Evolutionary conservation across 495 filamentous ascomycete species (phyloP), one percentile per base, ranked within the genome.

Genomic region (Elasticomyces elasticus): DNA sequence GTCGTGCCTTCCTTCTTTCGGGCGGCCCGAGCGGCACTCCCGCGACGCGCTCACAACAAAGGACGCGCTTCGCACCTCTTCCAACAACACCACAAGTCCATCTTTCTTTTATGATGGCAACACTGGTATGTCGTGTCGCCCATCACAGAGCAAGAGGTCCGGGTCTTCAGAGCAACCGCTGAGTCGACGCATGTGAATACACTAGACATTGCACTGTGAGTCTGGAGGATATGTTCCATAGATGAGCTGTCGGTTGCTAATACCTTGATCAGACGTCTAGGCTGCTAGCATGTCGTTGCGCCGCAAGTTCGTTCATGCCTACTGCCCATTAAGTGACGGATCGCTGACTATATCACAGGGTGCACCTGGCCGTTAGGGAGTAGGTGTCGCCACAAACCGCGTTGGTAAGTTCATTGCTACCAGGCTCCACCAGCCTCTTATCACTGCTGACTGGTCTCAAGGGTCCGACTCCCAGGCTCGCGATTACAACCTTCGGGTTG

Each of bases 161-260:
- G 40, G 40, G 40, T 43, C 40, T 22, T 43, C 40, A 43, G 40
- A 43, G 40, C 40, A 43, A 43, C 40, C 40, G 40, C 40, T 43
- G 12, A n/a, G n/a, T 17, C 40, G 20, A 19, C 40, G 40, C 20
- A 43, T 43, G 20, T 9, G 40, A 43, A 43, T 43, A 43, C 40
- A 7, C 20, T 19, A 43, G 40, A 6, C 40, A 43, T 43, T 22
- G 40, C 40, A 43, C 40, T 43, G 20, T 19, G 40, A 11, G 13
- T 37, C 31, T 10, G 31, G 31, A 37, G 31, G n/a, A n/a, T n/a
- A n/a, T n/a, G n/a, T n/a, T n/a, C n/a, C n/a, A n/a, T n/a, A n/a
- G n/a, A n/a, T n/a, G n/a, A n/a, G n/a, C n/a, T n/a, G n/a, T n/a
- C n/a, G n/a, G n/a, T n/a, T n/a, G n/a, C n/a, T n/a, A n/a, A n/a